phyloP scores from a whole-genome alignment of 352 stramenopile genomes.

The Phytophthora pseudosyringae region DNA sequence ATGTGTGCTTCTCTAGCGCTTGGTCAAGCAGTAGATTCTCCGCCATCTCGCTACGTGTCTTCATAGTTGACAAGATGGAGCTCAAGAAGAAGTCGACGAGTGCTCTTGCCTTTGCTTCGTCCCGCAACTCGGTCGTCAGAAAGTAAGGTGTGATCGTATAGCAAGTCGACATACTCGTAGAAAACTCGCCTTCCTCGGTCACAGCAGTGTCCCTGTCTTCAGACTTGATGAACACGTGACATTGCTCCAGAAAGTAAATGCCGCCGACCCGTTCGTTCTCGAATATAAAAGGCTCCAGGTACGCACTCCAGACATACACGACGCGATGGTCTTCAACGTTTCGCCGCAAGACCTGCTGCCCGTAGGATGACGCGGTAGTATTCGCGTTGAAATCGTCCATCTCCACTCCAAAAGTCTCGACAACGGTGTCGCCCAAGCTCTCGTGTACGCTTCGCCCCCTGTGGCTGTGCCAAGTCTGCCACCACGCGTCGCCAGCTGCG shows the following conservation, averaged over 20 bases:
- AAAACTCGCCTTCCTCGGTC: constrained; percentile 9
- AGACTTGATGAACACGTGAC: constrained; percentile 46
- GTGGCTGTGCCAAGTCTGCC: constrained; percentile 29
- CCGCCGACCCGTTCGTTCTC: constrained; percentile 42
- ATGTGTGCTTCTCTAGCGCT: constrained; percentile 8
- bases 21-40: constrained; percentile 47
- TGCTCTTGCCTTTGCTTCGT: constrained; percentile 28
- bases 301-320: constrained; percentile 57
- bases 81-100: constrained; percentile 51
- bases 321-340: constrained; percentile 53
- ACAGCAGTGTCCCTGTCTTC: constrained; percentile 4
- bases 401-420: constrained; percentile 58
- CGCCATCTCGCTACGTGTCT: constrained; percentile 40
- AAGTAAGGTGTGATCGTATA: constrained; percentile 39
- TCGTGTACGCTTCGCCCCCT: constrained; percentile 16
- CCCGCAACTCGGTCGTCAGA: constrained; percentile 20
- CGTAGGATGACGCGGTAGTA: constrained; percentile 45
- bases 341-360: constrained; percentile 57
- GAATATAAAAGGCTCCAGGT: constrained; percentile 58
- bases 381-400: constrained; percentile 47
- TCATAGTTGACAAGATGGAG: constrained; percentile 37
- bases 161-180: constrained; percentile 24
- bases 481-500: constrained; percentile 37
- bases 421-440: constrained; percentile 44
- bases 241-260: constrained; percentile 53